Percentiles rank a stretch among this genome's conserved stretches.
These are phyloP conservation scores for Hibiscus trionum DNA, from an alignment of 345 rosid genomes.

Conservation along the genomic window DNA sequence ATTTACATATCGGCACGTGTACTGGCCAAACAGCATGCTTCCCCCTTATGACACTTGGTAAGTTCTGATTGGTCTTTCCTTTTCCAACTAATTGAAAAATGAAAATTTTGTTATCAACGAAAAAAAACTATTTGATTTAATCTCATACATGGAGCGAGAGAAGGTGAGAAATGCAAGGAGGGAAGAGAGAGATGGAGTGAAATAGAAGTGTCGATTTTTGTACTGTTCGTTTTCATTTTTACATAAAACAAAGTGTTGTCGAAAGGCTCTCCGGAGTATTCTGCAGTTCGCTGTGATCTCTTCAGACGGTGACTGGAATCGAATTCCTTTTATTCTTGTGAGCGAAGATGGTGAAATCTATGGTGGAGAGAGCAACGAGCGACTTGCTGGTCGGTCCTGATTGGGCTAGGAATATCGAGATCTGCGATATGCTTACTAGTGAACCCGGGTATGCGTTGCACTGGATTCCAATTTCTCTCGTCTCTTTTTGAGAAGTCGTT, in stretches of 20 bases:
- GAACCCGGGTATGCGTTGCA: constrained; percentile 64
- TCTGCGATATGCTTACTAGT: constrained; percentile 94
- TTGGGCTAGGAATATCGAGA: constrained; percentile 99
- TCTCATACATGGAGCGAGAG: too few species aligned
- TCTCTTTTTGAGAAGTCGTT: not conserved
- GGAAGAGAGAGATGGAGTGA: not conserved
- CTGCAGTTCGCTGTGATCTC: constrained; percentile 28
- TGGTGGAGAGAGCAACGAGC: constrained; percentile 99
- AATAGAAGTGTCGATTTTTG: not conserved
- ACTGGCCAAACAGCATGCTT: not conserved
- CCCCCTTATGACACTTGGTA: constrained; percentile 18
- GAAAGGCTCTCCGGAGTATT: constrained; percentile 26
- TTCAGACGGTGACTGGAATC: constrained; percentile 13
- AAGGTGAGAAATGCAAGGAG: too few species aligned
- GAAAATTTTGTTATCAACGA: not conserved
- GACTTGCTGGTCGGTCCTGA: constrained; percentile 99
- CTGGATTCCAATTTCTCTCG: constrained; percentile 10
- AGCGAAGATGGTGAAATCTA: constrained; percentile 81
- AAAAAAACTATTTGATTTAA: too few species aligned
- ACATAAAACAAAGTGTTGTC: not conserved
- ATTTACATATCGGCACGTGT: not conserved
- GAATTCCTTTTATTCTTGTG: not conserved
- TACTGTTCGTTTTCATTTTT: constrained; percentile 20
- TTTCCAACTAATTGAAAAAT: not conserved
- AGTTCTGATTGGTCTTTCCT: not conserved